These are phyloP conservation scores for Fusarium heterosporum DNA, from an alignment of 2,329 filamentous ascomycete species.

Conservation along the genomic window DNA sequence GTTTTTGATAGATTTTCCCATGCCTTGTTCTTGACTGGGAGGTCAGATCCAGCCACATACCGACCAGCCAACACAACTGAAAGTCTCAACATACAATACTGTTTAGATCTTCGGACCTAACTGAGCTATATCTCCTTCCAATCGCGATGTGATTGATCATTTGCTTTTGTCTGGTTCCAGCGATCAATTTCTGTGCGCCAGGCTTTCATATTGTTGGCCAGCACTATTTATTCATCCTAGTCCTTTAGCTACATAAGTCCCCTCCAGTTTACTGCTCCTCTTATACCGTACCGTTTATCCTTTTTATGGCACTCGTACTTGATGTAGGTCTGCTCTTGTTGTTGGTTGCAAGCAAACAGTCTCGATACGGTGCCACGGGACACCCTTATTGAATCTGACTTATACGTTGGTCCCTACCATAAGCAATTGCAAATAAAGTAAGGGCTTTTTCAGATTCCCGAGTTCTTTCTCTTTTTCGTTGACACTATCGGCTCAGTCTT, in stretches of 20 bases:
- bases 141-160: slow-evolving; percentile 7
- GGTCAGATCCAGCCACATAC: slow-evolving; percentile 45
- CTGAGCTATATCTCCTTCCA: slow-evolving; percentile 14
- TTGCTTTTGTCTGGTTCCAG: slow-evolving; percentile 30
- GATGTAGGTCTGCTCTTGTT: slow-evolving; percentile 5
- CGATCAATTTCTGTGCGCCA: slow-evolving; percentile 20
- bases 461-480: not conserved
- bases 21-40: slow-evolving; percentile 18
- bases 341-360: slow-evolving; percentile 23
- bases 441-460: not conserved
- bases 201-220: slow-evolving; percentile 1
- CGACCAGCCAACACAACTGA: slow-evolving; percentile 26
- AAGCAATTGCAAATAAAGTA: slow-evolving; percentile 13
- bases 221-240: slow-evolving; percentile 8
- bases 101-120: slow-evolving; percentile 32
- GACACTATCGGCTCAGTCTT: not conserved
- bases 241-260: not conserved
- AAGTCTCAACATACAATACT: slow-evolving; percentile 16
- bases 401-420: not conserved
- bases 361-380: slow-evolving; percentile 7
- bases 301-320: slow-evolving; percentile 1
- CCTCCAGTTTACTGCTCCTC: slow-evolving; percentile 2
- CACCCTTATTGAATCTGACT: slow-evolving; percentile 10
- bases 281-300: not conserved
- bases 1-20: slow-evolving; percentile 28